These are phyloP conservation scores for Rhodotorula sp. DNA, from an alignment of 1,284 basidiomycete species.

Conservation along the genomic window DNA sequence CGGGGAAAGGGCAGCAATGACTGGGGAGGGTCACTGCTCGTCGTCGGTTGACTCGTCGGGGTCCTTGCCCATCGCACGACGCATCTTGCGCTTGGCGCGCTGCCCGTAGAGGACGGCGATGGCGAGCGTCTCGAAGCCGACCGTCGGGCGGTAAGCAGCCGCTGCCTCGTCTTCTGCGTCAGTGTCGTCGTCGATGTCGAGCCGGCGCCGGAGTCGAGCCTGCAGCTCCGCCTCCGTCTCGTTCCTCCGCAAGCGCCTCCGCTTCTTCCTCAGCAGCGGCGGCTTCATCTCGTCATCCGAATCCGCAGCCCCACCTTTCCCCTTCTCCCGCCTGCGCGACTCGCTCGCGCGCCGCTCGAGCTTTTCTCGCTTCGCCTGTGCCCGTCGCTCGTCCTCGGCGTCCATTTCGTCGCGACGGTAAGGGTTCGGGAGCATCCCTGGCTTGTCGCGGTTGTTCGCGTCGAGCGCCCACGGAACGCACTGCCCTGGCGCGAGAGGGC, in stretches of 20 bases:
- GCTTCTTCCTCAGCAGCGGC: background rate
- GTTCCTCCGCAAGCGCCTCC: background rate
- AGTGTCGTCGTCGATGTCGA: background rate
- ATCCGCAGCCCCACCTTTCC: background rate
- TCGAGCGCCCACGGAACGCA: no score
- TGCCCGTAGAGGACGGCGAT: background rate
- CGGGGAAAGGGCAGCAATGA: background rate
- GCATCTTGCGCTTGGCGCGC: background rate
- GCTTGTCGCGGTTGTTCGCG: no score
- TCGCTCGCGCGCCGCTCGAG: background rate
- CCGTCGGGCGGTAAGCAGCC: background rate
- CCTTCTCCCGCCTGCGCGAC: background rate
- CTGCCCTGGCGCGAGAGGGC: no score
- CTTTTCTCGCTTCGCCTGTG: background rate
- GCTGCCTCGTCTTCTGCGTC: background rate
- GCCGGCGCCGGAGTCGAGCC: background rate
- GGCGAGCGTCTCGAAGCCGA: slow-evolving; percentile 1
- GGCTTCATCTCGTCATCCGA: background rate
- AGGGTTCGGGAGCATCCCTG: no score
- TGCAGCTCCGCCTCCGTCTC: background rate
- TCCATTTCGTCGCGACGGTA: no score
- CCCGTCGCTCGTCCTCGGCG: no score
- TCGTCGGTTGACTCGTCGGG: slow-evolving; percentile 1
- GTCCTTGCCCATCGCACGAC: background rate
- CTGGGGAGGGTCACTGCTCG: background rate